Evolutionary conservation across 257 asterid species (phyloP).

Genomic region (Petunia secreta): DNA sequence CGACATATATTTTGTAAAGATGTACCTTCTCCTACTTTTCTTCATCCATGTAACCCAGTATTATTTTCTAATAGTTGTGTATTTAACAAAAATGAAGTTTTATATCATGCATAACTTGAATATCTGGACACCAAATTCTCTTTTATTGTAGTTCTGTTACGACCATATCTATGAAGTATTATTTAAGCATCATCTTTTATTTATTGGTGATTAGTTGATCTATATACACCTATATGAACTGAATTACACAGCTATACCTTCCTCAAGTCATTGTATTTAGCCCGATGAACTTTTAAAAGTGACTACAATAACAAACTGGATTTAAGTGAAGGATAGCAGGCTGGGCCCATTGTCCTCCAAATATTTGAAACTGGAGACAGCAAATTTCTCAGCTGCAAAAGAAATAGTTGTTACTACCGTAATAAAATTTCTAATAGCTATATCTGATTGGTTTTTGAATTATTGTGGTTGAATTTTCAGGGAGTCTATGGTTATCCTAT

Average conservation of each 20-base stretch:
- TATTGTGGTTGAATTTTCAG: conserved; percentile 38
- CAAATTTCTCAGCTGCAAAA: not conserved
- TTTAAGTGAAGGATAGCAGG: not conserved
- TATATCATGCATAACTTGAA: not conserved
- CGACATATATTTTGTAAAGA: not conserved
- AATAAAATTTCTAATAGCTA: not conserved
- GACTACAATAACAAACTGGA: not conserved
- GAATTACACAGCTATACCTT: not conserved
- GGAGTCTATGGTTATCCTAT: conserved; percentile 83
- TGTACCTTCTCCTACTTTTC: not conserved
- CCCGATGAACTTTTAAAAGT: not conserved
- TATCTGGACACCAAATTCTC: not conserved
- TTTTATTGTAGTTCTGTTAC: not conserved
- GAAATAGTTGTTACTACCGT: not conserved
- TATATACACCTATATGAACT: not conserved
- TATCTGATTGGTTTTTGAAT: not conserved
- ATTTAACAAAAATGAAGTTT: not conserved
- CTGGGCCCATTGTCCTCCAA: not conserved
- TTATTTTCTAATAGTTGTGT: not conserved
- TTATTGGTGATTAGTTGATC: not conserved
- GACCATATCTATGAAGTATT: not conserved
- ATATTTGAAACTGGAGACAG: not conserved
- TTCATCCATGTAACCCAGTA: not conserved
- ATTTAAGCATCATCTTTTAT: not conserved
- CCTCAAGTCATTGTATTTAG: conserved; percentile 4